Conservation (phyloP, 805 yeast genomes). For the Cyberlindnera mrakii region DNA sequence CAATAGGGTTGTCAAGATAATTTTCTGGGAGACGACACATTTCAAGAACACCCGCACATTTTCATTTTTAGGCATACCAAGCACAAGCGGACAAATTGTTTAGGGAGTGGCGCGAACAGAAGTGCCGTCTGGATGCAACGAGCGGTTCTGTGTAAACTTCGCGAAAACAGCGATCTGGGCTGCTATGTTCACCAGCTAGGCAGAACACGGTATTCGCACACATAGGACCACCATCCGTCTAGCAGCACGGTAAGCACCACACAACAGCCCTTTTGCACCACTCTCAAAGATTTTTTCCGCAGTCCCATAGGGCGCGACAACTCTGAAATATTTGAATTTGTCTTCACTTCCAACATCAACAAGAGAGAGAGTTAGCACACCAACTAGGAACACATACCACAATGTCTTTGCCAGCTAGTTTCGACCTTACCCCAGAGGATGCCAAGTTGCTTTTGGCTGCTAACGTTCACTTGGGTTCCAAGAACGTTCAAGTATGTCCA, state of each 20-base stretch:
- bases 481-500: slow-evolving; percentile 94
- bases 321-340: slow-evolving; percentile 20
- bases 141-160: neutral
- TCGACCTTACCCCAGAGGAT: slow-evolving; percentile 94
- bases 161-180: neutral
- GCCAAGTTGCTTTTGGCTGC: slow-evolving; percentile 99
- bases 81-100: neutral
- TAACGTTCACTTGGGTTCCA: slow-evolving; percentile 98
- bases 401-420: slow-evolving; percentile 83
- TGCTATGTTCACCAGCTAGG: neutral
- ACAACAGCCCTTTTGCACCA: neutral
- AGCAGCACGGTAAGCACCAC: too few species aligned
- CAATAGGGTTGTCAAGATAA: neutral
- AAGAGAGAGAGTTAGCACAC: slow-evolving; percentile 1
- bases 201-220: too few species aligned
- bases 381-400: slow-evolving; percentile 18
- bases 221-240: too few species aligned
- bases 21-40: too few species aligned
- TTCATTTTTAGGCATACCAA: too few species aligned
- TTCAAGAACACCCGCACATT: too few species aligned
- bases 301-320: slow-evolving; percentile 12
- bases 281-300: slow-evolving; percentile 7
- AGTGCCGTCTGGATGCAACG: neutral
- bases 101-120: neutral
- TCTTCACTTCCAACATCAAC: slow-evolving; percentile 6